Conservation (phyloP, 2,329 filamentous ascomycete genomes). For the Paraphaeosphaeria sporulosa region DNA sequence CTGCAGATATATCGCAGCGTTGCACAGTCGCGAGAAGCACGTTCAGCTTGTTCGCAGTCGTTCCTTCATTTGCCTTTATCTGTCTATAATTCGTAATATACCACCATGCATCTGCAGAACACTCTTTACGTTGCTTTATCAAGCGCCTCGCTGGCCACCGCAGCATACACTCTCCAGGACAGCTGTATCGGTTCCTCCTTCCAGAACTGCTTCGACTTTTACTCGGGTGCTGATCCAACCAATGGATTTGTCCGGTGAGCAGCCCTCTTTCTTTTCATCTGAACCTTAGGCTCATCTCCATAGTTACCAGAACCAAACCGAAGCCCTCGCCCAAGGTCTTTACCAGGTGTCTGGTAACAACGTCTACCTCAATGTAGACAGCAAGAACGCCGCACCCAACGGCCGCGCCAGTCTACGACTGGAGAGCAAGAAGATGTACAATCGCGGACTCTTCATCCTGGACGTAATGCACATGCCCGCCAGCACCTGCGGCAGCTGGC, state of each 20-base stretch:
- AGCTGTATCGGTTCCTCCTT: conserved; percentile 23
- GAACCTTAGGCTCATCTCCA: background rate
- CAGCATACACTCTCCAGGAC: conserved; percentile 21
- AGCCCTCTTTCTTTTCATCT: background rate
- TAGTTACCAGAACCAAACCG: conserved; percentile 51
- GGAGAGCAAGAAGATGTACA: conserved; percentile 52
- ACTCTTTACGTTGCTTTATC: conserved; percentile 1
- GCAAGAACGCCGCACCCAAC: conserved; percentile 40
- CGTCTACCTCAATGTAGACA: conserved; percentile 55
- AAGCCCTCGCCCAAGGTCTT: conserved; percentile 44
- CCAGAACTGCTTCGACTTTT: conserved; percentile 35
- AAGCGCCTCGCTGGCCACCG: background rate
- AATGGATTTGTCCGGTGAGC: conserved; percentile 36
- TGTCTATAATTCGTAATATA: background rate
- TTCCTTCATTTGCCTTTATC: background rate
- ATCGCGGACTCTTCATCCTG: conserved; percentile 52
- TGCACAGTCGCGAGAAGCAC: background rate
- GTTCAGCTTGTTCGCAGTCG: background rate
- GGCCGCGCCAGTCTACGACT: conserved; percentile 55
- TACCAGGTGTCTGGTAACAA: conserved; percentile 22
- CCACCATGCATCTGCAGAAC: conserved; percentile 2
- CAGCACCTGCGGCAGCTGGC: conserved; percentile 53
- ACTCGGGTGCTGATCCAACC: conserved; percentile 49
- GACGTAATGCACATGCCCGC: conserved; percentile 58
- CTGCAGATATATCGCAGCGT: background rate